A percentile compares a stretch with the other conserved stretches of the same genome.
These are phyloP conservation scores for Pterocarpus santalinus DNA, from an alignment of 306 rosid species.

Conservation along the genomic window DNA sequence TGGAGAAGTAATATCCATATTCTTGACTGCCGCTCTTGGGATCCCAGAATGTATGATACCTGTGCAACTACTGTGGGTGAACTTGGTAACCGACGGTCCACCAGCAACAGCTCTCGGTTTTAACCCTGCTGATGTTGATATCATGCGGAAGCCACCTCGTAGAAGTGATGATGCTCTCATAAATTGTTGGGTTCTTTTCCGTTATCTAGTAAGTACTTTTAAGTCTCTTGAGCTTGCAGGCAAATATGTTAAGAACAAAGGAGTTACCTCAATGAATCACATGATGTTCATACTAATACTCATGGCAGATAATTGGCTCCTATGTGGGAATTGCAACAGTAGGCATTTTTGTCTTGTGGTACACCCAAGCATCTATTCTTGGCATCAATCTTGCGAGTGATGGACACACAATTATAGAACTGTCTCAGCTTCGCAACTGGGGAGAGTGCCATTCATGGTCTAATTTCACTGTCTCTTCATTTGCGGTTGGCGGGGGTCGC, in stretches of 20 bases:
- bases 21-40: constrained; percentile 80
- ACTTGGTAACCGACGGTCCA: constrained; percentile 90
- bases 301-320: constrained; percentile 79
- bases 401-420: constrained; percentile 75
- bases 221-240: no score
- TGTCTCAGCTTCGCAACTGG: constrained; percentile 84
- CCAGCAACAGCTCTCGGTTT: constrained; percentile 95
- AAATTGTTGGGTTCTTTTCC: constrained; percentile 78
- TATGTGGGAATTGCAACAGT: constrained; percentile 90
- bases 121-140: constrained; percentile 81
- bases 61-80: constrained; percentile 91
- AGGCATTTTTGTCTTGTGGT: constrained; percentile 84
- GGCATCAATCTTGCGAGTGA: constrained; percentile 76
- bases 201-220: constrained; percentile 67
- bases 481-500: constrained; percentile 62
- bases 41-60: constrained; percentile 92
- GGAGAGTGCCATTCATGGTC: constrained; percentile 75
- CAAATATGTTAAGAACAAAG: no score
- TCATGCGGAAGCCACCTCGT: constrained; percentile 83
- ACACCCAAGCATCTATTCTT: constrained; percentile 77
- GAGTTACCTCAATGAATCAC: no score
- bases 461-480: constrained; percentile 72
- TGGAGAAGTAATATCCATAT: constrained; percentile 88
- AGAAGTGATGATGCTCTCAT: constrained; percentile 74
- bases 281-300: constrained; percentile 32